These are phyloP conservation scores for Globisporangium spinosum DNA, from an alignment of 352 stramenopile species.

Conservation along the genomic window DNA sequence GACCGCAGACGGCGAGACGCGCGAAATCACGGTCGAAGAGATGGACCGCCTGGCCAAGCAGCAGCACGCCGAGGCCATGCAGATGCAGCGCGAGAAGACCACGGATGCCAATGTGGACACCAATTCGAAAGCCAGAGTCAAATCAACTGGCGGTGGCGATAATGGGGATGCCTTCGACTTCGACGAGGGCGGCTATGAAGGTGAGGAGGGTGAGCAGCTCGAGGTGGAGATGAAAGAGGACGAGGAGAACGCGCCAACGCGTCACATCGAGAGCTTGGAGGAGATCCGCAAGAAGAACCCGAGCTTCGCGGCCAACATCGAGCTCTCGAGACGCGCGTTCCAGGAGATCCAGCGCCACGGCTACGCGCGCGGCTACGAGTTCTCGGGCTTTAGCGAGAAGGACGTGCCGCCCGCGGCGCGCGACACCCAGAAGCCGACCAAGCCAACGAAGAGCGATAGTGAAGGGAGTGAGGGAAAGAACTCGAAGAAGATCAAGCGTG, in stretches of 20 bases:
- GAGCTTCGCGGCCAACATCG: conserved; percentile 45
- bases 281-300: conserved; percentile 45
- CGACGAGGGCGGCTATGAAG: not conserved
- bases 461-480: conserved; percentile 5
- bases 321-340: conserved; percentile 42
- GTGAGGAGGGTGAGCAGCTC: not conserved
- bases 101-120: not conserved
- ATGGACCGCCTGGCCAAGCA: conserved; percentile 32
- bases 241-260: conserved; percentile 20
- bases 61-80: conserved; percentile 30
- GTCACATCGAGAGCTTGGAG: conserved; percentile 26
- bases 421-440: conserved; percentile 1
- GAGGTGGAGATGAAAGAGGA: conserved; percentile 1
- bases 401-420: conserved; percentile 11
- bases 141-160: not conserved
- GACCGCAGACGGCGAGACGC: conserved; percentile 35
- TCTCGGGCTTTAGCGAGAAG: conserved; percentile 57
- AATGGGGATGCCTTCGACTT: not conserved
- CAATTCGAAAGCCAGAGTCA: not conserved
- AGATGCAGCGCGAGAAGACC: conserved; percentile 26
- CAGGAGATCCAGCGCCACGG: conserved; percentile 51
- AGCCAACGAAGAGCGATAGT: conserved; percentile 15
- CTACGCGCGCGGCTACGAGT: conserved; percentile 48
- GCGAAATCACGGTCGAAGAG: conserved; percentile 44
- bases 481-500: conserved; percentile 21